A percentile compares a stretch with the other conserved stretches of the same genome.
Conservation (phyloP, 495 filamentous ascomycete species). For the Hypoxylon rickii region DNA sequence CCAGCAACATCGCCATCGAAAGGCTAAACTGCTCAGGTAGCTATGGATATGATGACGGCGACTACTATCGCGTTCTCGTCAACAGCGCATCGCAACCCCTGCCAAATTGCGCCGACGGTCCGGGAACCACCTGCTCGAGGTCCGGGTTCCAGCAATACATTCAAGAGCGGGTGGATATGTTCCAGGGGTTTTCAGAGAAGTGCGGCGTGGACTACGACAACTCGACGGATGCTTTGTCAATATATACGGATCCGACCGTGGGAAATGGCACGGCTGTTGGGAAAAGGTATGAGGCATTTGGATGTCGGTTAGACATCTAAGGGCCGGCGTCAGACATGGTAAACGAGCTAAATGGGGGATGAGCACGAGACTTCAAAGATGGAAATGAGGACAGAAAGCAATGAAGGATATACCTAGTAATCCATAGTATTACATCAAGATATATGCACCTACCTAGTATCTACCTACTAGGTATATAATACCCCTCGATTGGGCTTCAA, state of each 20-base stretch:
- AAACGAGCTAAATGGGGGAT: no score
- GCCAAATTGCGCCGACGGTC: constrained; percentile 41
- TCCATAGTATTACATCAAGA: no score
- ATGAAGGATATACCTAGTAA: no score
- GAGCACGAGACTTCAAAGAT: no score
- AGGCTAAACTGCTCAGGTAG: constrained; percentile 44
- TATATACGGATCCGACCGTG: constrained; percentile 39
- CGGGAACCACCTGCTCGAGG: constrained; percentile 44
- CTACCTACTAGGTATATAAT: no score
- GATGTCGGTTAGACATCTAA: neutral
- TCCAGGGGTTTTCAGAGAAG: constrained; percentile 40
- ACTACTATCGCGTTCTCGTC: constrained; percentile 44
- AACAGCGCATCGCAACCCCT: constrained; percentile 44
- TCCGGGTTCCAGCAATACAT: constrained; percentile 37
- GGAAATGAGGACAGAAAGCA: no score
- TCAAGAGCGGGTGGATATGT: constrained; percentile 37
- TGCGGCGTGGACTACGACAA: constrained; percentile 42
- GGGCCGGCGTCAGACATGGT: no score
- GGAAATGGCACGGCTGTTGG: constrained; percentile 45
- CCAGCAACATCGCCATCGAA: constrained; percentile 51
- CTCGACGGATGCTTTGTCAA: constrained; percentile 40
- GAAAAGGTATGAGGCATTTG: constrained; percentile 37
- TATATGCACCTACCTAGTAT: no score
- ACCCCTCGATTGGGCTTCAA: no score
- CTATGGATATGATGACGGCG: constrained; percentile 41